Conservation (phyloP, 2,329 filamentous ascomycete species). For the Fusarium incarnatum region DNA sequence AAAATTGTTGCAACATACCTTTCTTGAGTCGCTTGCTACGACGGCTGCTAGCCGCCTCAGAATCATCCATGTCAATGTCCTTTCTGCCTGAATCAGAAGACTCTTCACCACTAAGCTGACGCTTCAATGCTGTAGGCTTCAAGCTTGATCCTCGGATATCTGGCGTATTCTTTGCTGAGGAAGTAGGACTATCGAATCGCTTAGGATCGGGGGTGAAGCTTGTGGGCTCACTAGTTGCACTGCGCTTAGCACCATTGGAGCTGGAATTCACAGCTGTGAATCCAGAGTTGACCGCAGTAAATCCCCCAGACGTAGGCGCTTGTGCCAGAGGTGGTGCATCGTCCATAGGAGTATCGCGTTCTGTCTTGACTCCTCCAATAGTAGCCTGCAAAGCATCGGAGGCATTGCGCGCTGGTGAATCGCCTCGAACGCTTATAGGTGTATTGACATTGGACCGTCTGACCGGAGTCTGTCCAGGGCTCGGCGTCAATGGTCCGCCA, state of each 20-base stretch:
- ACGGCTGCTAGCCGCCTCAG: constrained; percentile 72
- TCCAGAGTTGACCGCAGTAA: constrained; percentile 60
- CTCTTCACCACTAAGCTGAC: constrained; percentile 75
- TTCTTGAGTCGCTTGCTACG: constrained; percentile 95
- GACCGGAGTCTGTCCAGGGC: constrained; percentile 74
- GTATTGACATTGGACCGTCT: constrained; percentile 73
- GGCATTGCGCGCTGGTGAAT: constrained; percentile 74
- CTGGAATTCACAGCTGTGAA: constrained; percentile 78
- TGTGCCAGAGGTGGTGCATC: constrained; percentile 56
- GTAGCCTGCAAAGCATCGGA: constrained; percentile 65
- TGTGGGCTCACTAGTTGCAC: constrained; percentile 61
- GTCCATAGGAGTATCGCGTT: constrained; percentile 61
- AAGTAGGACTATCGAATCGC: constrained; percentile 70
- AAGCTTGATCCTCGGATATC: constrained; percentile 69
- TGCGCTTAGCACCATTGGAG: constrained; percentile 75
- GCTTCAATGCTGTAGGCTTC: constrained; percentile 75
- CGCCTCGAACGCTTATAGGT: constrained; percentile 67
- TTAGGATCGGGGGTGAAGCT: constrained; percentile 70
- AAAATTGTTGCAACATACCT: constrained; percentile 33
- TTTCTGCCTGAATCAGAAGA: constrained; percentile 60
- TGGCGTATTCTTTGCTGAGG: constrained; percentile 72
- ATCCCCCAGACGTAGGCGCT: constrained; percentile 56
- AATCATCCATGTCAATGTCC: constrained; percentile 67
- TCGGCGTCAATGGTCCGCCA: constrained; percentile 88
- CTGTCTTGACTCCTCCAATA: constrained; percentile 58